Base-by-base conservation (phyloP, 148 eudicot genomes). In the Chenopodium album region DNA sequence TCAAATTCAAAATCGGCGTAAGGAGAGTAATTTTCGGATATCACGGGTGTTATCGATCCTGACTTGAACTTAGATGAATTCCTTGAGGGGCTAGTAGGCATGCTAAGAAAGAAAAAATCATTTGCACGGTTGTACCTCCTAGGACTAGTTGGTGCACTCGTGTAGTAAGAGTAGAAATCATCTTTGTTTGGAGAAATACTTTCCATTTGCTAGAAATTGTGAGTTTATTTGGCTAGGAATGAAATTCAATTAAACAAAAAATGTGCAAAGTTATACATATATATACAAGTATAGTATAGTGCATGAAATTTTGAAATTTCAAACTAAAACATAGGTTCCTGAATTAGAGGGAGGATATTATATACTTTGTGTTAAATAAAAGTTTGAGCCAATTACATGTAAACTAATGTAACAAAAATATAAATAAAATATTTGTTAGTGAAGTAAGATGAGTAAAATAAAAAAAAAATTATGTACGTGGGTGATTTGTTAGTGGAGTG, bases 1-100 rank as follows among this genome's bases (percentile, higher is more conserved):
- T 88, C 90, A 10, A 92, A 92, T 63, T 92, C 95, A 34, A 92
- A 92, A 41, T 77, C 63, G 74, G 75, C 79, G 78, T 22, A 86
- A 78, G 71, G 54, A 28, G 9, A 78, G 7, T 81, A 66, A 60
- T 76, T 60, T 2, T 9, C 60, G 9, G 19, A 11, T n/a, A 67
- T 14, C 29, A 60, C 80, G 7, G 78, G 84, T 8, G 80, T 84
- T 37, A 70, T 65, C 50, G 83, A 70, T 31, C 60, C 81, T 32
- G 72, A 76, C 20, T 75, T 67, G 65, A 70, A 77, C 50, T 80
- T 78, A 34, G 73, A 56, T 9, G 72, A 76, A 80, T 75, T 83
- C 56, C 82, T 70, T 59, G 84, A 73, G 16, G 89, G 89, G 47
- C 89, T 87, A 10, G 89, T 85, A 65, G 89, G 89, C 82, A 87